phyloP scores from a whole-genome alignment of 495 filamentous ascomycete genomes.

The Penicillium flavigenum region DNA sequence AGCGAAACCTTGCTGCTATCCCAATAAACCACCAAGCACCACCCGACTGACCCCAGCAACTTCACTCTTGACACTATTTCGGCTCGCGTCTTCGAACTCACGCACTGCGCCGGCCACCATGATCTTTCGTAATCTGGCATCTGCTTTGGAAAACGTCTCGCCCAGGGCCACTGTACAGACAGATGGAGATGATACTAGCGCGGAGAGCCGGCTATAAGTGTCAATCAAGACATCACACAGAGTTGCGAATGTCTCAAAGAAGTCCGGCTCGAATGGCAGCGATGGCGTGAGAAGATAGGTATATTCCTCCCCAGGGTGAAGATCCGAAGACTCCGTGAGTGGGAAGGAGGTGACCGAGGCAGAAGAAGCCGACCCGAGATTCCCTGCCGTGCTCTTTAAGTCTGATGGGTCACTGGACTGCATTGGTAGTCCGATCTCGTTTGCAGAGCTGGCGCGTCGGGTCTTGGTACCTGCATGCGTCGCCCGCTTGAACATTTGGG shows the following conservation, averaged over 20 bases:
- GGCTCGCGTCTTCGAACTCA: constrained; percentile 88
- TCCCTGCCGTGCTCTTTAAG: constrained; percentile 45
- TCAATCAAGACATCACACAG: constrained; percentile 95
- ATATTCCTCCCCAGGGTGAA: constrained; percentile 74
- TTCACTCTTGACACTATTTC: constrained; percentile 72
- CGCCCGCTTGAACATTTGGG: constrained; percentile 83
- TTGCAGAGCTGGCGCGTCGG: constrained; percentile 69
- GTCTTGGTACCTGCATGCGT: constrained; percentile 61
- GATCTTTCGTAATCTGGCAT: constrained; percentile 78
- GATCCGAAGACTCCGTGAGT: constrained; percentile 52
- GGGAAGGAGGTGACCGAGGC: constrained; percentile 47
- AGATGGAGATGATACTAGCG: constrained; percentile 64
- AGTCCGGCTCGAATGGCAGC: constrained; percentile 97
- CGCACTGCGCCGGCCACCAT: constrained; percentile 80
- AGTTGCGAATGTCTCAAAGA: constrained; percentile 95
- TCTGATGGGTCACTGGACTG: constrained; percentile 53
- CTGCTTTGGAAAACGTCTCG: constrained; percentile 87
- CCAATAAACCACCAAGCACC: constrained; percentile 82
- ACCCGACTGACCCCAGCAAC: constrained; percentile 81
- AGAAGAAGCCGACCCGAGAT: constrained; percentile 38
- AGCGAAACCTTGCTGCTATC: constrained; percentile 37
- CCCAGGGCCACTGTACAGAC: constrained; percentile 62
- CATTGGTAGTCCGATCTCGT: constrained; percentile 63
- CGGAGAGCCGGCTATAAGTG: constrained; percentile 76
- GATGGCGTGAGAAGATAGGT: constrained; percentile 82